Evolutionary conservation across 768 basidiomycete species (phyloP), one percentile per base, ranked within the genome.

Genomic region (Pleurotus tuoliensis): DNA sequence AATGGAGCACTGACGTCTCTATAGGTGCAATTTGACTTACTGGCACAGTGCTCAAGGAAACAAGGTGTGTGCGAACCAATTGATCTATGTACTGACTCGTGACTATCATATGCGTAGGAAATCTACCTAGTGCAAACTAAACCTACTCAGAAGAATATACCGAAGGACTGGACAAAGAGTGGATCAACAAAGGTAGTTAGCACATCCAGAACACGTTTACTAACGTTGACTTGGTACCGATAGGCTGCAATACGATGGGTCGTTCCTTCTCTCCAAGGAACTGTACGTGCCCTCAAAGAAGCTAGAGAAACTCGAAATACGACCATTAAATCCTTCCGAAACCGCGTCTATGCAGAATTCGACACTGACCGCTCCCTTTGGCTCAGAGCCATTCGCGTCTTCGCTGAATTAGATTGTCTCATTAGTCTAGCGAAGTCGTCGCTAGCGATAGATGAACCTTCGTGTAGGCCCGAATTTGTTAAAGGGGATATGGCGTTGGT

Each of bases 351-450:
- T 63, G 81, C 76, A 25, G 90, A 93, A 70, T 94, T 95, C 63
- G 91, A 93, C 67, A 71, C 79, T 3, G 91, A 95, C 65, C 85
- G 91, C 44, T 77, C 81, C 12, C 71, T 88, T 13, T 96, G 92
- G 92, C 71, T 94, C 64, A 83, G 86, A n/a, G 84, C 87, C 9
- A 79, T 94, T 59, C 84, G 92, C 38, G 86, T 92, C 13, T 81
- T 96, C 49, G 89, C 97, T 5, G 95, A 99, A 72, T 78, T 99
- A n/a, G 97, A 99, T 69, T 99, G 97, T 69, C 73, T 99, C 18
- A 85, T 96, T 68, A 92, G 92, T 62, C 73, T 98, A 47, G 90
- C 96, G 4, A 95, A 92, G 69, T 82, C 93, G 1, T 97, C 94
- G 1, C 69, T 73, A n/a, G 90, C 91, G 7, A 80, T 99, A 41